phyloP scores from a whole-genome alignment of 169 alveolate genomes.

The Eimeria sp. region DNA sequence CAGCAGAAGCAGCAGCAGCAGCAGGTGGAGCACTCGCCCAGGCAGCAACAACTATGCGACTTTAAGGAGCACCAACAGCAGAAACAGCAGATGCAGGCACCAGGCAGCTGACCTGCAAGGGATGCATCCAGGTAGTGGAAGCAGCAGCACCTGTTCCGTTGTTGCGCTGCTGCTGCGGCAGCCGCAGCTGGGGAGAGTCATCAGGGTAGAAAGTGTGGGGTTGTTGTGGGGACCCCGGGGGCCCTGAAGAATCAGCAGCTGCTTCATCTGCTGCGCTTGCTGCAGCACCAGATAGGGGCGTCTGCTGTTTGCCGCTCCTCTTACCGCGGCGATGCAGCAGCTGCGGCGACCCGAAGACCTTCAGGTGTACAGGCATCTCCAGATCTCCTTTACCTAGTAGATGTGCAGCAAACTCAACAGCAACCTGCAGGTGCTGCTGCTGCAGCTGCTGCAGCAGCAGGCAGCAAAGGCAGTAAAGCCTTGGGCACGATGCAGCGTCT shows the following conservation, averaged over 20 bases:
- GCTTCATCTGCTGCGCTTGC: neutral
- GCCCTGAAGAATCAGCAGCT: neutral
- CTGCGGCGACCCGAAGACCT: slow-evolving; percentile 22
- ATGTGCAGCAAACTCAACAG: no score
- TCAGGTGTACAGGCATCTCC: no score
- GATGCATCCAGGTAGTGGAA: neutral
- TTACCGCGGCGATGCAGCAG: neutral
- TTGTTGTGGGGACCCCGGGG: neutral
- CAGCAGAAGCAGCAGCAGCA: neutral
- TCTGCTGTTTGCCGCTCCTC: no score
- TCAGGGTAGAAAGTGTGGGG: no score
- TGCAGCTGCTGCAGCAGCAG: no score
- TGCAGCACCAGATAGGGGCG: no score
- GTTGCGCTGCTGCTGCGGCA: neutral
- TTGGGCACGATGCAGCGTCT: no score
- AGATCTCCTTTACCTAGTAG: neutral
- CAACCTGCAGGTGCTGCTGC: no score
- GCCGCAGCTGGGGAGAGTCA: neutral
- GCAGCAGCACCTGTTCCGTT: neutral
- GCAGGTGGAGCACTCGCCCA: neutral
- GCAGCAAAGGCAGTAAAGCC: no score
- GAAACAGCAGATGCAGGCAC: neutral
- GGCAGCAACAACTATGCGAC: no score
- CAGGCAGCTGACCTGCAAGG: slow-evolving; percentile 1
- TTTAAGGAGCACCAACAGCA: neutral